Conservation (phyloP, 495 filamentous ascomycete genomes). For the Penicillium robsamsonii region DNA sequence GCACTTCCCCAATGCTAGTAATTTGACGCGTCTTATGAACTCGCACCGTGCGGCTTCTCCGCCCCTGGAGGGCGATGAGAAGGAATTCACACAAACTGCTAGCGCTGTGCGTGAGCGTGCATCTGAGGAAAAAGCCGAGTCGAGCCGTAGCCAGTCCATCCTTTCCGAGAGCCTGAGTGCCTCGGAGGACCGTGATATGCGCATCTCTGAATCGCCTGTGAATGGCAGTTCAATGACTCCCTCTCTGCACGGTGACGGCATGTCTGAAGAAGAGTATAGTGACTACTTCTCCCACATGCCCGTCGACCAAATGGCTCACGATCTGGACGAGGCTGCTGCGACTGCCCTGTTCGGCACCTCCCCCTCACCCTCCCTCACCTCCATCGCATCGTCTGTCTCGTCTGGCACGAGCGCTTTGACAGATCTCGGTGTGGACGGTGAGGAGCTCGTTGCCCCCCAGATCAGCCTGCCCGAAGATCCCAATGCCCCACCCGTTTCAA, state of each 20-base stretch:
- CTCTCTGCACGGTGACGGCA: slow-evolving; percentile 33
- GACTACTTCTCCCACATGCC: slow-evolving; percentile 45
- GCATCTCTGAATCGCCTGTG: slow-evolving; percentile 33
- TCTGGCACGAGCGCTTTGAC: slow-evolving; percentile 45
- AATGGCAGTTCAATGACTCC: slow-evolving; percentile 37
- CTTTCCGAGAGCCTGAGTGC: slow-evolving; percentile 38
- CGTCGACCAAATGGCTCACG: slow-evolving; percentile 25
- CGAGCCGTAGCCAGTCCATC: slow-evolving; percentile 31
- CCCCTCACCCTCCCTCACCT: slow-evolving; percentile 47
- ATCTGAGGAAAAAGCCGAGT: slow-evolving; percentile 50
- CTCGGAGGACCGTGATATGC: slow-evolving; percentile 31
- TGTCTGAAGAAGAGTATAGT: slow-evolving; percentile 38
- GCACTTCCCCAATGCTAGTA: slow-evolving; percentile 31
- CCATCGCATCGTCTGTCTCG: slow-evolving; percentile 47
- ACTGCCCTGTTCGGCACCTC: slow-evolving; percentile 44
- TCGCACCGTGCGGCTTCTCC: slow-evolving; percentile 74
- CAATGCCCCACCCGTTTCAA: slow-evolving; percentile 31
- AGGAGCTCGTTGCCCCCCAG: slow-evolving; percentile 32
- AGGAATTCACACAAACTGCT: slow-evolving; percentile 94
- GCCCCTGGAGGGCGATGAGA: slow-evolving; percentile 90
- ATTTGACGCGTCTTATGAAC: slow-evolving; percentile 49
- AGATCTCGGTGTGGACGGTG: slow-evolving; percentile 32
- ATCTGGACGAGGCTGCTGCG: slow-evolving; percentile 39
- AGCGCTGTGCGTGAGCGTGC: slow-evolving; percentile 77
- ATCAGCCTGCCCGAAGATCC: slow-evolving; percentile 38